phyloP scores from a whole-genome alignment of 225 moss, liverwort and hornwort species.

The Pseudisothecium myosuroides region DNA sequence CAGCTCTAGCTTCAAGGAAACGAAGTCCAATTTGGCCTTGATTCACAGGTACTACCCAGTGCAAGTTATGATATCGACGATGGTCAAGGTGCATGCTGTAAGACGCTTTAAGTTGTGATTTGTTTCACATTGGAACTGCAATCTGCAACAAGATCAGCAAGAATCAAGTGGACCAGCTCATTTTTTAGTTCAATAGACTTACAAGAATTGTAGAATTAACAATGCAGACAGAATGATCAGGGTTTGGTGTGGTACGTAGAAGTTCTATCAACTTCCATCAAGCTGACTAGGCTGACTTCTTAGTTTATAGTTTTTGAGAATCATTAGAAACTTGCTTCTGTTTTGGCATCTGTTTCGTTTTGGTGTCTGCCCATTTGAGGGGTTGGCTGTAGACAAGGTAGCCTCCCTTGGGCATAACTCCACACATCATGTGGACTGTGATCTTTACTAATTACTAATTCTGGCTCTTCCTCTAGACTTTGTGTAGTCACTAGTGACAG shows the following conservation, averaged over 20 bases:
- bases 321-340: neutral
- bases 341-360: neutral
- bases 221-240: neutral
- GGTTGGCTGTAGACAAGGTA: constrained; percentile 19
- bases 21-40: neutral
- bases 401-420: constrained; percentile 25
- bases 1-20: neutral
- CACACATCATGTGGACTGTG: constrained; percentile 5
- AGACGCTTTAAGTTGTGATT: neutral
- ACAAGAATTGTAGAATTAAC: neutral
- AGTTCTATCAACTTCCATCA: neutral
- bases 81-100: neutral
- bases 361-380: constrained; percentile 1
- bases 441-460: neutral
- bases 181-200: neutral
- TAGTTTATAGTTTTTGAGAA: neutral
- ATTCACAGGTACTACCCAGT: neutral
- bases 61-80: neutral
- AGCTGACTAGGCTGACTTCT: neutral
- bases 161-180: neutral
- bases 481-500: neutral
- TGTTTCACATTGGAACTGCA: constrained; percentile 14
- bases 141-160: neutral
- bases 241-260: constrained; percentile 4
- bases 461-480: neutral